Evolutionary conservation across 352 stramenopile species (phyloP), one percentile per base, ranked within the genome.

Genomic region (Pythium dissimile): DNA sequence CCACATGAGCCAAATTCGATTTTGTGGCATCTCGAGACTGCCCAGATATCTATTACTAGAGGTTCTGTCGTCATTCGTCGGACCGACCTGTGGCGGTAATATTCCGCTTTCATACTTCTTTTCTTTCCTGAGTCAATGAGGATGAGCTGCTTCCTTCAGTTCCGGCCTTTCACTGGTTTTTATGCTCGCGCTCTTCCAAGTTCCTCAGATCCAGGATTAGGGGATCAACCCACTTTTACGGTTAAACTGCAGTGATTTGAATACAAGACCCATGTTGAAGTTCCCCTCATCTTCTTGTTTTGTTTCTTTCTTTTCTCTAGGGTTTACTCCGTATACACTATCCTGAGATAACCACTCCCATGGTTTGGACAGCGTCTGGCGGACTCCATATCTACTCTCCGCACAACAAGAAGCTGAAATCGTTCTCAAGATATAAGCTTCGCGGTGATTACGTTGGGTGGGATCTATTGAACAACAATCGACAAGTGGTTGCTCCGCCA

Each of bases 201-300:
- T n/a, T n/a, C 38, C 58, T 64, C 47, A 64, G 56, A 58, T 15
- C 26, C 34, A 21, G 7, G 42, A 45, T 52, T 49, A 10, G 28
- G 41, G 41, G 34, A 47, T 8, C 6, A 13, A 26, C 23, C 16
- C 8, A 12, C 21, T 56, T 56, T 56, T 56, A 42, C 20, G 9
- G 16, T 9, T 50, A 47, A 56, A 58, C 45, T 18, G 3, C 6
- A 15, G 12, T 28, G 21, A 24, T 54, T 32, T 43, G 20, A 64
- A 64, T 59, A 64, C 26, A 59, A 50, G 47, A 35, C 47, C 24
- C 43, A 60, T 53, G 48, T 64, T 64, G 57, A 64, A 64, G 57
- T 64, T 64, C 46, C 12, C 26, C 31, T 23, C 32, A 45, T 52
- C 42, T 43, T 26, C 30, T 16, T 32, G 34, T 18, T 45, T 24